These are phyloP conservation scores for Urochloa ruziziensis DNA, from an alignment of 176 grass and related monocot species.

Conservation along the genomic window DNA sequence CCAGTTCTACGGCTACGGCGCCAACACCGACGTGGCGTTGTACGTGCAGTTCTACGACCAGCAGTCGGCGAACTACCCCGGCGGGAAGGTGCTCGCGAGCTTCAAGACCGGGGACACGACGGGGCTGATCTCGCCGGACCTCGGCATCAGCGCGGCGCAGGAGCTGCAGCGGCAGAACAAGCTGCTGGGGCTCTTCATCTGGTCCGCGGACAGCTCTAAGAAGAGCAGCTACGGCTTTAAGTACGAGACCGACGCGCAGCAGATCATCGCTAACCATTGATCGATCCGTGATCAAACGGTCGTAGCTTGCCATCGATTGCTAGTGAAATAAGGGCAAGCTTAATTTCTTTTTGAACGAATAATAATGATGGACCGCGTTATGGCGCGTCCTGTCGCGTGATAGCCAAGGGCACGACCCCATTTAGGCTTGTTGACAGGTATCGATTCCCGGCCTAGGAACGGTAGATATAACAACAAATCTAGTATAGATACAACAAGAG, in stretches of 20 bases:
- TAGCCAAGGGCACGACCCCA: no score
- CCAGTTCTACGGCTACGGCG: slow-evolving; percentile 74
- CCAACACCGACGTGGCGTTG: slow-evolving; percentile 18
- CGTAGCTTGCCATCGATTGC: neutral
- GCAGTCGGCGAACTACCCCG: slow-evolving; percentile 39
- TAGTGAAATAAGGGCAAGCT: no score
- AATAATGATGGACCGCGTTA: no score
- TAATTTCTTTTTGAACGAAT: no score
- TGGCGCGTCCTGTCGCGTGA: no score
- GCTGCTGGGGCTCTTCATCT: slow-evolving; percentile 61
- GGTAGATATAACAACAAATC: no score
- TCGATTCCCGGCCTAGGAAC: no score
- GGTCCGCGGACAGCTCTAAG: slow-evolving; percentile 54
- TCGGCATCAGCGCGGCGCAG: slow-evolving; percentile 22
- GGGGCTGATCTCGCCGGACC: slow-evolving; percentile 28
- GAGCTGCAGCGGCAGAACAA: slow-evolving; percentile 46
- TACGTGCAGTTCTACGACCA: slow-evolving; percentile 43
- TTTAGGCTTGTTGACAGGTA: no score
- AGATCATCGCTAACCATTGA: slow-evolving; percentile 50
- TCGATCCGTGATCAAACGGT: neutral
- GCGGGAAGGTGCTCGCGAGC: slow-evolving; percentile 52
- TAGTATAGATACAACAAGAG: no score
- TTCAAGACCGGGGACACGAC: slow-evolving; percentile 19
- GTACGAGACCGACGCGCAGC: slow-evolving; percentile 43
- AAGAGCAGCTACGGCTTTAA: neutral